Conservation (phyloP, 1,139 yeast species). For the Eremothecium cymbalariae region DNA sequence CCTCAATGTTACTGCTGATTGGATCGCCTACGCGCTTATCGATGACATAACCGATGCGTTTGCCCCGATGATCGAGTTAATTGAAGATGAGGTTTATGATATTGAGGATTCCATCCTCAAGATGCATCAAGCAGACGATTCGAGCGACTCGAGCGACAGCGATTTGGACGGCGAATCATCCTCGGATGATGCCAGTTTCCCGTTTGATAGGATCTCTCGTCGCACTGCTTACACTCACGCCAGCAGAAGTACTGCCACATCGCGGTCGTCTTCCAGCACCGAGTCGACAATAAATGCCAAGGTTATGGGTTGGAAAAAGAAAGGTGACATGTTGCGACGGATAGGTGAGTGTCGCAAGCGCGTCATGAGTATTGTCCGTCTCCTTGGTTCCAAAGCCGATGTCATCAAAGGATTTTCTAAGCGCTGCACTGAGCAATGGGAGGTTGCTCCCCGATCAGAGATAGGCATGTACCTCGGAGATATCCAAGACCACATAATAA, state of each 20-base stretch:
- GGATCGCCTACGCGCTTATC: constrained; percentile 94
- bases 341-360: constrained; percentile 93
- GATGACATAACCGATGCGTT: constrained; percentile 97
- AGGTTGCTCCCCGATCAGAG: constrained; percentile 62
- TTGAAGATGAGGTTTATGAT: constrained; percentile 83
- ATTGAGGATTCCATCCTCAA: constrained; percentile 85
- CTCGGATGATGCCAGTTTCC: constrained; percentile 20
- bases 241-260: constrained; percentile 25
- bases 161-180: constrained; percentile 32
- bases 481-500: constrained; percentile 88
- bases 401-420: constrained; percentile 92
- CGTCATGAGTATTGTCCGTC: constrained; percentile 80
- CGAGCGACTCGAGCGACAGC: constrained; percentile 37
- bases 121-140: constrained; percentile 68
- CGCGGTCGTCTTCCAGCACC: constrained; percentile 37
- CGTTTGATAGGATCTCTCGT: constrained; percentile 12
- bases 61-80: constrained; percentile 91
- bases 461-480: constrained; percentile 89
- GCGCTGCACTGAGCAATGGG: constrained; percentile 78
- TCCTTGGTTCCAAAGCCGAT: constrained; percentile 89
- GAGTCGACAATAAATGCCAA: constrained; percentile 37
- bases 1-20: constrained; percentile 82
- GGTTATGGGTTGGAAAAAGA: constrained; percentile 74
- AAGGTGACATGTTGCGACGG: constrained; percentile 89
- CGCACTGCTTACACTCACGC: constrained; percentile 15